Conservation (phyloP, 139 green algal genomes). For the Monoraphidium neglectum region DNA sequence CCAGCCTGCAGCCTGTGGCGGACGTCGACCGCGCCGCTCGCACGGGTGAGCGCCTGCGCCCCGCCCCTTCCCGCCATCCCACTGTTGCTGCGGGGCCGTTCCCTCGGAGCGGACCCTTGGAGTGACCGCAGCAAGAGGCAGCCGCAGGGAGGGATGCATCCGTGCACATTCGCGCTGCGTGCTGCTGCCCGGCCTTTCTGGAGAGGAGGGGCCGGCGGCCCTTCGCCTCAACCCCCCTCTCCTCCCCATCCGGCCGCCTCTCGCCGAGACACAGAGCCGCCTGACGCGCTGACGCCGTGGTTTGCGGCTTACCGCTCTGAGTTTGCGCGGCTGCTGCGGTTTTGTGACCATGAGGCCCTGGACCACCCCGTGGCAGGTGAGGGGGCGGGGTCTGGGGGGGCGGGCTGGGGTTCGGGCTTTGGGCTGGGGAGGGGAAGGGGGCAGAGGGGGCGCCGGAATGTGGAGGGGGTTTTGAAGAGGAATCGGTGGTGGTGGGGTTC, state of each 20-base stretch:
- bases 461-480: neutral
- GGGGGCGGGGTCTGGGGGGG: neutral
- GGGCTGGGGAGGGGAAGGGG: neutral
- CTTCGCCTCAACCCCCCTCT: neutral
- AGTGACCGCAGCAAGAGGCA: too few species aligned
- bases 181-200: too few species aligned
- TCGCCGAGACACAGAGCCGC: neutral
- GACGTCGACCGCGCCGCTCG: slow-evolving; percentile 28
- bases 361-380: slow-evolving; percentile 84
- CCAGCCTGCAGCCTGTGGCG: slow-evolving; percentile 5
- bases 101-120: neutral
- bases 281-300: slow-evolving; percentile 67
- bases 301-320: slow-evolving; percentile 75
- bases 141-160: too few species aligned
- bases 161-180: neutral
- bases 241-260: too few species aligned
- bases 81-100: neutral
- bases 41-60: slow-evolving; percentile 1
- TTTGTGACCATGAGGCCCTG: slow-evolving; percentile 84
- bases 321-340: slow-evolving; percentile 76
- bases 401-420: too few species aligned
- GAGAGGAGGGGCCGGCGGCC: neutral
- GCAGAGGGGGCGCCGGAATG: neutral
- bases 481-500: too few species aligned
- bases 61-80: neutral